phyloP scores from a whole-genome alignment of 345 rosid genomes.

The Populus euphratica region DNA sequence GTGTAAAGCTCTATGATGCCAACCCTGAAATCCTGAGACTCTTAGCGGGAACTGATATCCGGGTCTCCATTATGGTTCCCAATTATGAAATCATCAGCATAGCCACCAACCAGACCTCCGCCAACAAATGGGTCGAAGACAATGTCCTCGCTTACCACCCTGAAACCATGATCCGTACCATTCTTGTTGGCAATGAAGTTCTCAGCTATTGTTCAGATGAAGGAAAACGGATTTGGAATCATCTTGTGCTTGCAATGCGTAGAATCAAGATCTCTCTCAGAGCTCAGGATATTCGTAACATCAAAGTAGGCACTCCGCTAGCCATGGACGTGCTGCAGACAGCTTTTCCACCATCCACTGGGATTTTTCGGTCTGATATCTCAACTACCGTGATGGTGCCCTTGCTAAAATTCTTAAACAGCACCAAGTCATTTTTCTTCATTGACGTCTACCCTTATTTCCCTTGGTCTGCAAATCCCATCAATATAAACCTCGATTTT shows the following conservation, averaged over 20 bases:
- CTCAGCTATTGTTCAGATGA: conserved; percentile 48
- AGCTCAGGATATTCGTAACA: conserved; percentile 38
- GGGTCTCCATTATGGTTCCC: conserved; percentile 61
- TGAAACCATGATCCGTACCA: conserved; percentile 43
- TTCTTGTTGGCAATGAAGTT: conserved; percentile 71
- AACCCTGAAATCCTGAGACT: conserved; percentile 50
- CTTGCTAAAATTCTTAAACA: conserved; percentile 57
- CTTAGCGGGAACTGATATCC: conserved; percentile 46
- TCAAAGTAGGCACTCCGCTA: conserved; percentile 70
- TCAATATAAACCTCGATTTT: conserved; percentile 34
- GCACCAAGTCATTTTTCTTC: conserved; percentile 64
- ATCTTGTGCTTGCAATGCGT: conserved; percentile 67
- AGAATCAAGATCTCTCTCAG: conserved; percentile 44
- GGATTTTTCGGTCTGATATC: conserved; percentile 51
- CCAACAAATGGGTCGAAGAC: conserved; percentile 45
- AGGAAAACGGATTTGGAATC: conserved; percentile 38
- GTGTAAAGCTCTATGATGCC: conserved; percentile 59
- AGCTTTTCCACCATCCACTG: conserved; percentile 68
- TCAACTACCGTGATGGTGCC: conserved; percentile 46
- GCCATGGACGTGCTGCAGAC: conserved; percentile 62
- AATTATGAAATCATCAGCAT: conserved; percentile 49
- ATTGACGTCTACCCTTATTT: conserved; percentile 78
- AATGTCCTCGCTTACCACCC: conserved; percentile 55
- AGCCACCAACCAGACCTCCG: conserved; percentile 38
- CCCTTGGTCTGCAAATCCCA: conserved; percentile 55